A percentile compares a stretch with the other conserved stretches of the same genome.
Conservation (phyloP, 768 basidiomycete species). For the Astraeus odoratus region DNA sequence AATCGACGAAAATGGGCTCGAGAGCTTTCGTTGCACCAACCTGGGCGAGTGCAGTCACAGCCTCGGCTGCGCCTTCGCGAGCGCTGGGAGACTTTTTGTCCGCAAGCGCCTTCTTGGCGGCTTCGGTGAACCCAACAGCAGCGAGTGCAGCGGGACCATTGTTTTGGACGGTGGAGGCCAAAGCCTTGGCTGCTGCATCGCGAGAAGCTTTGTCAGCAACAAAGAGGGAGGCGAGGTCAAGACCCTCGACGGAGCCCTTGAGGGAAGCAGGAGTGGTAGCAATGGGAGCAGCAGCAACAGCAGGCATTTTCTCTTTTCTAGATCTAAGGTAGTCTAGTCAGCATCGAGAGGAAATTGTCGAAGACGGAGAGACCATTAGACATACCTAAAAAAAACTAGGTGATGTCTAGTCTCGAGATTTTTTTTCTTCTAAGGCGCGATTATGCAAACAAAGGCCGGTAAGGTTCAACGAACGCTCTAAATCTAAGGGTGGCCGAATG, state of each 20-base stretch:
- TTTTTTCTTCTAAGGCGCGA: slow-evolving; percentile 29
- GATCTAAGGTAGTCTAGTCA: slow-evolving; percentile 29
- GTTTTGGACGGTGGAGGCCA: slow-evolving; percentile 75
- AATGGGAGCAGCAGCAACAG: slow-evolving; percentile 60
- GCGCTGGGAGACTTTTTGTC: slow-evolving; percentile 94
- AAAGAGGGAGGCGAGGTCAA: slow-evolving; percentile 74
- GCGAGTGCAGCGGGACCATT: slow-evolving; percentile 74
- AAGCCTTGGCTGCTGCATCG: slow-evolving; percentile 57
- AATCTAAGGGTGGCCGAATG: slow-evolving; percentile 37
- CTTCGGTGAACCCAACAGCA: slow-evolving; percentile 62
- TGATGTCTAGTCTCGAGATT: slow-evolving; percentile 7
- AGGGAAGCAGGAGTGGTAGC: slow-evolving; percentile 61
- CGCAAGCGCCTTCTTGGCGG: slow-evolving; percentile 74
- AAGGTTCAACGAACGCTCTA: slow-evolving; percentile 67
- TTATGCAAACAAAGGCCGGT: slow-evolving; percentile 43
- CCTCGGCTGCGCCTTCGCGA: slow-evolving; percentile 81
- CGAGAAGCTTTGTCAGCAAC: slow-evolving; percentile 80
- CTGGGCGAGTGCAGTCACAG: slow-evolving; percentile 58
- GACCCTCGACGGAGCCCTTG: slow-evolving; percentile 60
- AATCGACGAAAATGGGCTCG: slow-evolving; percentile 83
- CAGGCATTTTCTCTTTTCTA: slow-evolving; percentile 68
- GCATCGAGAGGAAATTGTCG: slow-evolving; percentile 2
- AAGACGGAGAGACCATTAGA: no score
- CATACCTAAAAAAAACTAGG: no score
- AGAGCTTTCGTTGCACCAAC: slow-evolving; percentile 73